Conservation (phyloP, 495 filamentous ascomycete species). For the Podospora sp. region DNA sequence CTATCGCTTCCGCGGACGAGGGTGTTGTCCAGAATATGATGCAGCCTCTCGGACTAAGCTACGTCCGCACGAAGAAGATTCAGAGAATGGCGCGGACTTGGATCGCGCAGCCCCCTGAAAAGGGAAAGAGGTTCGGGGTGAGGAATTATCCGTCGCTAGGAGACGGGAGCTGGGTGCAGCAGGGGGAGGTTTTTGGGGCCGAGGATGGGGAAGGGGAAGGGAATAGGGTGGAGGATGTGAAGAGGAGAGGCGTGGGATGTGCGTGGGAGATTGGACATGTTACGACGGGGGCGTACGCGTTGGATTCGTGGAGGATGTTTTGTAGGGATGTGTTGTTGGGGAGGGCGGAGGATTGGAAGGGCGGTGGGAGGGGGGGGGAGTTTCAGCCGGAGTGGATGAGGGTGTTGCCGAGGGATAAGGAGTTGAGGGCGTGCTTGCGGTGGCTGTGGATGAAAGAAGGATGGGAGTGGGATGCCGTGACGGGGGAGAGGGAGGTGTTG, state of each 20-base stretch:
- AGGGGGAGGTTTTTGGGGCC: conserved; percentile 46
- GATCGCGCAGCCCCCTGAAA: conserved; percentile 64
- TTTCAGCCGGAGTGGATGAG: conserved; percentile 82
- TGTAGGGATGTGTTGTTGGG: conserved; percentile 78
- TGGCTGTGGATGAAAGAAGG: conserved; percentile 92
- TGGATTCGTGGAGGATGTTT: conserved; percentile 95
- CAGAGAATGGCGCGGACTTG: conserved; percentile 69
- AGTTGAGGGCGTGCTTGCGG: conserved; percentile 78
- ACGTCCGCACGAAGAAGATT: conserved; percentile 55
- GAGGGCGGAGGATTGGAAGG: conserved; percentile 62
- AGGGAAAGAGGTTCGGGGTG: conserved; percentile 62
- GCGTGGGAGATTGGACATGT: conserved; percentile 89
- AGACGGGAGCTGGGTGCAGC: conserved; percentile 59
- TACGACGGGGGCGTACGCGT: conserved; percentile 83
- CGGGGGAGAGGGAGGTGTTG: conserved; percentile 63
- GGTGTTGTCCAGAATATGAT: conserved; percentile 66
- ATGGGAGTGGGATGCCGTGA: conserved; percentile 75
- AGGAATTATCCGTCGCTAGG: conserved; percentile 65
- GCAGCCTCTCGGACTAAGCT: conserved; percentile 69
- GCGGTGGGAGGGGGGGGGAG: conserved; percentile 40
- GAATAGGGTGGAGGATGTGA: conserved; percentile 29
- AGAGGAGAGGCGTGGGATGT: conserved; percentile 41
- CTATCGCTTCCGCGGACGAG: conserved; percentile 61
- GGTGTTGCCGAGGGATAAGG: conserved; percentile 84
- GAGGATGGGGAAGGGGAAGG: conserved; percentile 25